Base-by-base conservation (phyloP, 257 asterid genomes). In the Thymus mandschuricus region DNA sequence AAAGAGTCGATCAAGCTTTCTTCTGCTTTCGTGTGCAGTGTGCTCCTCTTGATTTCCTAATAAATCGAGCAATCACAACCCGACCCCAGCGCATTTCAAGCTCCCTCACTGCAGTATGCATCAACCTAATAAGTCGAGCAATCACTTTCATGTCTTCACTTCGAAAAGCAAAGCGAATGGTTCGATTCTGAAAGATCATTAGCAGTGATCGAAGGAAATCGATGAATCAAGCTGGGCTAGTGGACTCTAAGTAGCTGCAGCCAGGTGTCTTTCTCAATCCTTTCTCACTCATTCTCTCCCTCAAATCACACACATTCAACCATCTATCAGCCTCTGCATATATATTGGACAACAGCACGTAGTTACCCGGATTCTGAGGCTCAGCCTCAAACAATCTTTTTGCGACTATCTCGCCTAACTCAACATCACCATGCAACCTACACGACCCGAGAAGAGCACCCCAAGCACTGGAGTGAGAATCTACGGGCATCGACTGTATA, bases 391-490 rank as follows among this genome's bases (percentile, higher is more conserved):
- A 83, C 11, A 89, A 90, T 68, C 73, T 79, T 21, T 48, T 35
- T 1, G 92, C 90, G 10, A 84, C 79, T 49, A 73, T 82, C 83
- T 86, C 86, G 1, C 87, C 95, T 60, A 91, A 71, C 40, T 87
- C 86, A 46, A 85, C 52, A 45, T 87, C 88, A 65, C 80, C 3
- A 40, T 91, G 84, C 44, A 87, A 66, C 86, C 83, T 78, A 70
- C 95, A 91, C 2, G 90, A 95, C 72, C 85, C 85, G 21, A 89
- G 92, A 76, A 89, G 92, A 38, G 97, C 95, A 46, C 97, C 97
- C 97, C 92, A 91, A 30, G 91, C 96, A 77, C 96, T 87, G 51
- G 86, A 86, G 76, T 86, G 82, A 12, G 88, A 82, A 63, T 83
- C 88, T 34, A 86, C 76, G 1, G 92, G 87, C 83, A 80, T 82